Base-by-base conservation (phyloP, 495 filamentous ascomycete genomes). In the Aspergillus leporis region DNA sequence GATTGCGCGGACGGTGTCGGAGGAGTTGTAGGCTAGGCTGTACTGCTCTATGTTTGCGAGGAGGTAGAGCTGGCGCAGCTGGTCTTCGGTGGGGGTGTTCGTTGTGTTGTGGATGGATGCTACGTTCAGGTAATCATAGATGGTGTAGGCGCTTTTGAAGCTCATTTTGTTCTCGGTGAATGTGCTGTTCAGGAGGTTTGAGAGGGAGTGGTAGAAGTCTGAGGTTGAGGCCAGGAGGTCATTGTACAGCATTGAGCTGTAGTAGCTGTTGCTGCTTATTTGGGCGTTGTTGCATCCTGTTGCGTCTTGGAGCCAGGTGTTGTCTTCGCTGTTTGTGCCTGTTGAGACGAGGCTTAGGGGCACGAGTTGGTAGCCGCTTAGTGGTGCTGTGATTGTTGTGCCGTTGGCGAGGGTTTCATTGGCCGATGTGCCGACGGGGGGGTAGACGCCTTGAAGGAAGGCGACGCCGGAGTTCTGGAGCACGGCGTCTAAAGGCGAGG, bases 81-180 rank as follows among this genome's bases (percentile, higher is more conserved):
- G 67, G 31, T 64, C 64, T 2, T 66, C 65, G 30, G 67, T 55
- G 2, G 78, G 72, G 2, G 66, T 55, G 22, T 61, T 64, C 55
- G 74, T 71, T 16, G 73, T 60, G 67, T 85, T 85, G 69, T 85
- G 80, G 55, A 85, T 84, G 13, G 31, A 61, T 48, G 74, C 82
- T 45, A 84, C 81, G 52, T 85, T 83, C 36, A 85, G 66, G 55
- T 81, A 76, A 64, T 85, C 82, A 66, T 73, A 85, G 64, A 85
- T 88, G 55, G 78, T 72, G 71, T 91, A 93, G 23, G 86, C 89
- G 65, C 91, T 90, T 69, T 86, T 85, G 78, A 83, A 92, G 61
- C 45, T 85, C 53, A 83, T 81, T 50, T 83, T 63, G 36, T 64
- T 72, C 18, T 73, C 65, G 32, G 65, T 66, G 66, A 89, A 88